Conservation (phyloP, 768 basidiomycete genomes). For the Suillus bovinus region DNA sequence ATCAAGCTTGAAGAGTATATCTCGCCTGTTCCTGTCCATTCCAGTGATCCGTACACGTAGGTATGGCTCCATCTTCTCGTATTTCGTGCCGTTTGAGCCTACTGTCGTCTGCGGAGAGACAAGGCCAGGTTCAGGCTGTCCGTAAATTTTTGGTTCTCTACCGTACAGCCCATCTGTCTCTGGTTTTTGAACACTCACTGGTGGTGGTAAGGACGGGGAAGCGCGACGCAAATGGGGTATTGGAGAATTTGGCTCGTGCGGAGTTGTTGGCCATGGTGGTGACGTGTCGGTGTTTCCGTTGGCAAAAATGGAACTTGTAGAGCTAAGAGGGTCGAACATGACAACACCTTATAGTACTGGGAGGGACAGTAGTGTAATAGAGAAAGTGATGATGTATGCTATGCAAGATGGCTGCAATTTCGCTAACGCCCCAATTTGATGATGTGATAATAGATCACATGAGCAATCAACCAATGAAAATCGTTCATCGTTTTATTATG, state of each 20-base stretch:
- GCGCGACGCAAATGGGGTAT: slow-evolving; percentile 72
- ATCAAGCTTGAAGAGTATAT: slow-evolving; percentile 92
- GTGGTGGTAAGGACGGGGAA: slow-evolving; percentile 46
- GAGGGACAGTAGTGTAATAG: neutral
- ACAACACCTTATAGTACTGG: neutral
- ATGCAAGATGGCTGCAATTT: neutral
- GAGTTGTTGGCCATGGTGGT: slow-evolving; percentile 82
- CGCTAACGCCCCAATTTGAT: neutral
- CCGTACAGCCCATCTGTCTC: slow-evolving; percentile 65
- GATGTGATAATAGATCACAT: slow-evolving; percentile 1
- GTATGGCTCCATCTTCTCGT: slow-evolving; percentile 80
- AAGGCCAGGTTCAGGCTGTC: slow-evolving; percentile 80
- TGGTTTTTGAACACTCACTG: slow-evolving; percentile 49
- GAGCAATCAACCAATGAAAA: too few relatives aligned
- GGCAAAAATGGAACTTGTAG: slow-evolving; percentile 54
- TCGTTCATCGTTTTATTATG: too few relatives aligned
- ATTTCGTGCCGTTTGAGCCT: slow-evolving; percentile 66
- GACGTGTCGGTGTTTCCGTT: slow-evolving; percentile 44
- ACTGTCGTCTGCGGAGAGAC: slow-evolving; percentile 72
- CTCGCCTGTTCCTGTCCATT: slow-evolving; percentile 92
- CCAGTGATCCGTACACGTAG: slow-evolving; percentile 88
- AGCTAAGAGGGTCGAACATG: slow-evolving; percentile 77
- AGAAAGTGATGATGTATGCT: neutral
- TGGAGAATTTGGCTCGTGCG: slow-evolving; percentile 68
- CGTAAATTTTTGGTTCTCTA: slow-evolving; percentile 84